Evolutionary conservation across 2,329 filamentous ascomycete species (phyloP).

Genomic region (Ophiocordyceps robertsii): DNA sequence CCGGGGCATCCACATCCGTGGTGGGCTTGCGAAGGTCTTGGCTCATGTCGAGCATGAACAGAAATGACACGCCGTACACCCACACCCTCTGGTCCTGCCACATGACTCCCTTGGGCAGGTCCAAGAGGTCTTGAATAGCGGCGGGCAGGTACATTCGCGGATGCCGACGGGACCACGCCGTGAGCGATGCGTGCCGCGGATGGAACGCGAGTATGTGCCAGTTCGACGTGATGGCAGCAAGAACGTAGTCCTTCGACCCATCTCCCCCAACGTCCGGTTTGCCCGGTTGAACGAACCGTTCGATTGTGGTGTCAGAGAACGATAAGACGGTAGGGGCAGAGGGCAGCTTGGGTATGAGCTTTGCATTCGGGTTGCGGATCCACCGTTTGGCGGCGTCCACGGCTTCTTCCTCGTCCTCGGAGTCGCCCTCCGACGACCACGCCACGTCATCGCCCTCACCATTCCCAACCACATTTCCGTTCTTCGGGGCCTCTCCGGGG

Average conservation of each 20-base stretch:
- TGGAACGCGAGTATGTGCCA: slow-evolving; percentile 67
- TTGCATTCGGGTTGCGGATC: slow-evolving; percentile 58
- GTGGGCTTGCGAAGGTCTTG: slow-evolving; percentile 42
- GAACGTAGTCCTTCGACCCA: slow-evolving; percentile 30
- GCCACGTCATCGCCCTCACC: slow-evolving; percentile 20
- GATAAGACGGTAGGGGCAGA: slow-evolving; percentile 53
- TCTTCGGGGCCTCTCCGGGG: slow-evolving; percentile 13
- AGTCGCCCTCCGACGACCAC: slow-evolving; percentile 25
- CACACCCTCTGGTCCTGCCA: slow-evolving; percentile 74
- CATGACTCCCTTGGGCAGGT: slow-evolving; percentile 69
- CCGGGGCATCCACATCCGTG: slow-evolving; percentile 18
- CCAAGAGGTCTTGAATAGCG: slow-evolving; percentile 60
- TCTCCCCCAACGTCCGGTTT: slow-evolving; percentile 13
- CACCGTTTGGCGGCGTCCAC: slow-evolving; percentile 42
- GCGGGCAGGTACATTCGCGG: slow-evolving; percentile 60
- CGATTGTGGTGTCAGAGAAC: slow-evolving; percentile 42
- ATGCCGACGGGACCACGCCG: slow-evolving; percentile 78
- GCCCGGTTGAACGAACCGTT: background rate
- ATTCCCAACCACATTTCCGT: slow-evolving; percentile 20
- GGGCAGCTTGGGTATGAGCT: slow-evolving; percentile 55
- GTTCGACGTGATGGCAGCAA: slow-evolving; percentile 40
- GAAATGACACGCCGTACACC: slow-evolving; percentile 75
- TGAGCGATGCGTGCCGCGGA: slow-evolving; percentile 60
- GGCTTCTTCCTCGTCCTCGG: slow-evolving; percentile 30
- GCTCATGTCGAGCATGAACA: slow-evolving; percentile 84